Base-by-base conservation (phyloP, 2,329 filamentous ascomycete species). In the Pseudogymnoascus sp. region DNA sequence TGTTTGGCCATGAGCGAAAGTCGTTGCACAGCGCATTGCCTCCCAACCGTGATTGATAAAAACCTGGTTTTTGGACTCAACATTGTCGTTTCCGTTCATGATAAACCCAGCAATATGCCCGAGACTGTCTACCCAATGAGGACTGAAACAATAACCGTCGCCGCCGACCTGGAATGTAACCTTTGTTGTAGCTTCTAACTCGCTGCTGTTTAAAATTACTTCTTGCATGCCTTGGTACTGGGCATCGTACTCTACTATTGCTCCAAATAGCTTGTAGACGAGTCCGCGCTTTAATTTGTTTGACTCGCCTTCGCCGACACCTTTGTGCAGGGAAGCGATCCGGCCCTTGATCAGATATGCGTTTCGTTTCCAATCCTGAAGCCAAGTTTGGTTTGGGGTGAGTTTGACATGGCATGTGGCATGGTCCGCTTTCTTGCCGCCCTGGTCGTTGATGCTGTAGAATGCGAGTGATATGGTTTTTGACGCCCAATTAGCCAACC, bases 41-140 rank as follows among this genome's bases (percentile, higher is more conserved):
- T 79, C 79, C 83, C 83, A 86, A 33, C 83, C 83, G 67, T 86
- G 83, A 11, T 82, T 84, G 68, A 86, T 83, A 71, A 78, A 86
- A 59, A 85, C 81, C 65, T 80, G 76, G 61, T 82, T 78, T 11
- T 78, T 76, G 5, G 82, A 82, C 65, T 83, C 79, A 12, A 85
- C 76, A 8, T 80, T 81, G 62, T 84, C 82, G 6, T 81, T 81
- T 7, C 78, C 82, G 66, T 87, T 86, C 72, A 85, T 77, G 63
- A 86, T 81, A 72, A 86, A 86, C 21, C 84, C 84, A 0, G 83
- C 83, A 62, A 86, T 79, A 65, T 86, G 83, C 63, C 81, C 81
- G 63, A 83, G 69, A 62, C 81, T 83, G 68, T 87, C 83, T 61
- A 86, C 82, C 77, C 81, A 85, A 71, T 82, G 82, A 0, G 83